These are phyloP conservation scores for Fusarium falciforme DNA, from an alignment of 2,329 filamentous ascomycete species.

Conservation along the genomic window DNA sequence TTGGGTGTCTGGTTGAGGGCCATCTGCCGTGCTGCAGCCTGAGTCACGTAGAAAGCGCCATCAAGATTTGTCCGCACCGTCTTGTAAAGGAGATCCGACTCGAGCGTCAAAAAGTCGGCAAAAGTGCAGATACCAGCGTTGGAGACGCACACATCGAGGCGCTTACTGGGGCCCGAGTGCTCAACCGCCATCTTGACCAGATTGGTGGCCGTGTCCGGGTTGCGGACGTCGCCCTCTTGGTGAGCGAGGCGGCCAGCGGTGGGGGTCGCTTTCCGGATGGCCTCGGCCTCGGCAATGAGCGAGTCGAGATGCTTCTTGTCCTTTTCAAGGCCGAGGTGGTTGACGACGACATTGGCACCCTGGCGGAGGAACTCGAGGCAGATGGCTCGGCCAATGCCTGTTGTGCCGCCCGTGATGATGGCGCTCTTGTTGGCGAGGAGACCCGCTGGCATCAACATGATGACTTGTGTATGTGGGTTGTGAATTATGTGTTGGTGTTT, in stretches of 20 bases:
- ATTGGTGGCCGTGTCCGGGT: constrained; percentile 75
- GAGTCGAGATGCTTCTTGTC: constrained; percentile 65
- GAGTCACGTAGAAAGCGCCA: constrained; percentile 88
- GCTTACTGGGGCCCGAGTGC: constrained; percentile 60
- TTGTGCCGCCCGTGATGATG: constrained; percentile 88
- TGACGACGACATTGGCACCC: constrained; percentile 82
- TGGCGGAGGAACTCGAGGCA: constrained; percentile 82
- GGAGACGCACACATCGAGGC: constrained; percentile 83
- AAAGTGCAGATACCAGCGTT: constrained; percentile 93
- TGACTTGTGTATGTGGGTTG: constrained; percentile 9
- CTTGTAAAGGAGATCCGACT: constrained; percentile 74
- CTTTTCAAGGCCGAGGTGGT: constrained; percentile 74
- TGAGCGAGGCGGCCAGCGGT: constrained; percentile 69
- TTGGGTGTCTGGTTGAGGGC: constrained; percentile 68
- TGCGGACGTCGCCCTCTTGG: constrained; percentile 80
- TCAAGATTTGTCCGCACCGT: constrained; percentile 86
- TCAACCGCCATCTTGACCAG: constrained; percentile 76
- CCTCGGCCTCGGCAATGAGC: constrained; percentile 62
- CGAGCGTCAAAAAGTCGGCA: constrained; percentile 83
- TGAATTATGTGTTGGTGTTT: not conserved
- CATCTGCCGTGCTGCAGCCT: constrained; percentile 89
- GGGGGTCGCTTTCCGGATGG: constrained; percentile 58
- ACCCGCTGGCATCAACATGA: constrained; percentile 58
- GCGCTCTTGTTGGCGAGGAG: constrained; percentile 81
- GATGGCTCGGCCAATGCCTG: constrained; percentile 88